Evolutionary conservation across 371 early-diverging fungal species (phyloP), one percentile per base, ranked within the genome.

Genomic region (Mortierella sp.): DNA sequence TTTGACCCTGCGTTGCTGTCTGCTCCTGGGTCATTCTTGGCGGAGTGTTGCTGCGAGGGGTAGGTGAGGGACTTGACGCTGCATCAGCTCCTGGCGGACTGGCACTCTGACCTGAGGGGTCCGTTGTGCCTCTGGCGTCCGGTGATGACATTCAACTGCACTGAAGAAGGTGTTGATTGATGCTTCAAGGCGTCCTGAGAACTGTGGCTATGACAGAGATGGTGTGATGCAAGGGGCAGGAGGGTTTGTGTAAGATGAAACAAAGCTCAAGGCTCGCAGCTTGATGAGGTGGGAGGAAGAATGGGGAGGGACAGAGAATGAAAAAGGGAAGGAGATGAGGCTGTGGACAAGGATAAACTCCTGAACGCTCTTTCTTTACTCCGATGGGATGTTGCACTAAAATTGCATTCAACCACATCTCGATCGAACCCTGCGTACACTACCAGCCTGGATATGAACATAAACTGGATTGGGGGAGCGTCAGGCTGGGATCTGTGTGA

Each of bases 61-160:
- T 19, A 10, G 45, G 37, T 24, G 58, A 9, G 16, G n/a, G 24
- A 44, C 22, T 44, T 51, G 13, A 47, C 46, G 37, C 21, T 45
- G 27, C n/a, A 41, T 45, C 31, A 17, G 45, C 34, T 0, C 37
- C 31, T 51, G 60, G 37, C 27, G 54, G 47, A 28, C 47, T 50
- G 13, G 22, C 29, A 21, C 40, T 37, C 22, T 49, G 54, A n/a
- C 55, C 40, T 16, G 47, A 19, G 22, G 63, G 40, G 34, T 46
- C 27, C 21, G 39, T 25, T 24, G 22, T 41, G 29, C 48, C 62
- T 47, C 45, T 39, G 14, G 53, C 39, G 62, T 22, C 63, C 40
- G 14, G 29, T 28, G 65, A 43, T 45, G 65, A 52, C 52, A 64
- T 52, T 46, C 24, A 48, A 19, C 24, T 16, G 16, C 22, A 31